These are phyloP conservation scores for Phaffia tasmanica DNA, from an alignment of 768 basidiomycete species.

Conservation along the genomic window DNA sequence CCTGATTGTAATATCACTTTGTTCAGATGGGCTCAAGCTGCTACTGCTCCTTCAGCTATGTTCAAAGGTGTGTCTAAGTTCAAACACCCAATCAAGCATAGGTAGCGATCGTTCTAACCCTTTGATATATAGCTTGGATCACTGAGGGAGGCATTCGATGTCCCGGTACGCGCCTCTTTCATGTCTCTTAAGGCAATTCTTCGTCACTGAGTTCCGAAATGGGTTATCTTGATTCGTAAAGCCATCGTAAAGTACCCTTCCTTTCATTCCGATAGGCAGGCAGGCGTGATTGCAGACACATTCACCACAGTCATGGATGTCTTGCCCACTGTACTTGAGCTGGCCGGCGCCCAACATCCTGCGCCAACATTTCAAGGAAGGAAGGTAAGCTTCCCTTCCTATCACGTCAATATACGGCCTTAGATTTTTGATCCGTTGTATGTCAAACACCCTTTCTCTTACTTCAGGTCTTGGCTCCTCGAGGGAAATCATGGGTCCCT, in stretches of 20 bases:
- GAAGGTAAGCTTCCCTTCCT: slow-evolving; percentile 3
- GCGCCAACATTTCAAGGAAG: slow-evolving; percentile 28
- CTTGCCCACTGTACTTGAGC: slow-evolving; percentile 31
- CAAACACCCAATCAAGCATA: neutral
- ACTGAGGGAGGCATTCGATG: slow-evolving; percentile 33
- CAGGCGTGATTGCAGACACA: slow-evolving; percentile 25
- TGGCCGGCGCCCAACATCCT: slow-evolving; percentile 29
- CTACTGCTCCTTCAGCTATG: slow-evolving; percentile 33
- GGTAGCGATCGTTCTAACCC: neutral
- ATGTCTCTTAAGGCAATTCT: too few relatives aligned
- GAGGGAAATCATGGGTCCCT: slow-evolving; percentile 32
- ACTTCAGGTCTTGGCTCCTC: slow-evolving; percentile 24
- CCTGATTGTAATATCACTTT: slow-evolving; percentile 31
- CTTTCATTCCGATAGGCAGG: slow-evolving; percentile 3
- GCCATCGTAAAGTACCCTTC: slow-evolving; percentile 31
- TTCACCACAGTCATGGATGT: slow-evolving; percentile 37
- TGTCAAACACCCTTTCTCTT: neutral
- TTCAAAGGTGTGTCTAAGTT: slow-evolving; percentile 29
- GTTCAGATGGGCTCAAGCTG: slow-evolving; percentile 36
- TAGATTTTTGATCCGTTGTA: too few relatives aligned
- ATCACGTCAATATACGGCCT: too few relatives aligned
- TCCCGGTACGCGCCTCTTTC: slow-evolving; percentile 23
- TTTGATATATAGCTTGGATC: slow-evolving; percentile 24
- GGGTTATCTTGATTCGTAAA: too few relatives aligned
- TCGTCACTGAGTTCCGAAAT: too few relatives aligned